Percentiles rank a stretch among this genome's conserved stretches.
Conservation (phyloP, 805 yeast genomes). For the Spathaspora gorwiae region DNA sequence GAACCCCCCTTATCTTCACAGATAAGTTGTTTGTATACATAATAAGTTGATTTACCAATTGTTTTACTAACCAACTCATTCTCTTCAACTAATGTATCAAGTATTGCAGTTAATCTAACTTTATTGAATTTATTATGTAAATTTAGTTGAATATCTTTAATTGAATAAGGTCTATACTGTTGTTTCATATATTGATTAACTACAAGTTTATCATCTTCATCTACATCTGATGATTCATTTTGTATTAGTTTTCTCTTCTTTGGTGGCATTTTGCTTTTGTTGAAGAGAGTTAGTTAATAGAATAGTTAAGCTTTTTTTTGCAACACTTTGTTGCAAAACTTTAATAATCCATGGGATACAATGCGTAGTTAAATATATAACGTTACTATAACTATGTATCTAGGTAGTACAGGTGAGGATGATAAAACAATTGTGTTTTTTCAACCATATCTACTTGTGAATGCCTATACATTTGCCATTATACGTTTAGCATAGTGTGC, state of each 20-base stretch:
- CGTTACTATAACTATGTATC: background rate
- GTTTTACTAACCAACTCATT: constrained; percentile 32
- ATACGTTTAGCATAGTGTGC: too few relatives aligned
- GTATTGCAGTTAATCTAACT: constrained; percentile 24
- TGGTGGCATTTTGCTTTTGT: constrained; percentile 1
- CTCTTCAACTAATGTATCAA: constrained; percentile 31
- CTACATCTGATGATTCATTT: background rate
- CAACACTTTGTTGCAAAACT: background rate
- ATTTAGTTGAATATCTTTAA: constrained; percentile 43
- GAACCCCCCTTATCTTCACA: background rate
- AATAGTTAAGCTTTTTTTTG: background rate
- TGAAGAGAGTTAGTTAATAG: background rate
- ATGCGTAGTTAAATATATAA: too few relatives aligned
- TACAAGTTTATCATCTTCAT: constrained; percentile 22
- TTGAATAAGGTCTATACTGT: constrained; percentile 47
- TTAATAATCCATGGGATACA: background rate
- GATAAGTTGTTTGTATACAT: constrained; percentile 35
- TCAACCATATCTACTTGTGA: too few relatives aligned
- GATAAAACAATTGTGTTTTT: too few relatives aligned
- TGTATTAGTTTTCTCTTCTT: background rate
- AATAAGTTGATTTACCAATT: constrained; percentile 42
- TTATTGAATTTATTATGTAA: constrained; percentile 38
- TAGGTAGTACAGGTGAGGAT: too few relatives aligned
- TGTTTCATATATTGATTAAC: constrained; percentile 35
- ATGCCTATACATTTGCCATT: too few relatives aligned